Evolutionary conservation across 176 grass and related monocot species (phyloP).

Genomic region (bread wheat (Triticum aestivum)): DNA sequence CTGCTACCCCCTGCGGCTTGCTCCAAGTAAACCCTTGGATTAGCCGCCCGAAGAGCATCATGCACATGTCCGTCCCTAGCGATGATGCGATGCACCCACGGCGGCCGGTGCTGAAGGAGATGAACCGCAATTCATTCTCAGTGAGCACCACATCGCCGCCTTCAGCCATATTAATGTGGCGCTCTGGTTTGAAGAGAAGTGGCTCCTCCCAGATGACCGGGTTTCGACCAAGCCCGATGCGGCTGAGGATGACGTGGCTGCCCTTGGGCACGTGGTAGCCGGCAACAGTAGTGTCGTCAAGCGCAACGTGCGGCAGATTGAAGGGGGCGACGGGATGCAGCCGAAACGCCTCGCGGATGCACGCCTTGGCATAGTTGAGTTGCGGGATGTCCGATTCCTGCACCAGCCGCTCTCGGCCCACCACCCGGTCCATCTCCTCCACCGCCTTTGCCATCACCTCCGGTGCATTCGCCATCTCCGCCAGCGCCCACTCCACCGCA

Average conservation of each 20-base stretch:
- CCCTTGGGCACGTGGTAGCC: neutral
- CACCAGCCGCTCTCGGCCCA: neutral
- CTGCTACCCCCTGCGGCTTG: neutral
- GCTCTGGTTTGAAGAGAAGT: neutral
- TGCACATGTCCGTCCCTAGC: neutral
- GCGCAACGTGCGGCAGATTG: slow-evolving; percentile 24
- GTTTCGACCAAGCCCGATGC: slow-evolving; percentile 15
- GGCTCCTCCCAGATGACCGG: slow-evolving; percentile 25
- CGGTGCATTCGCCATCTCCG: neutral
- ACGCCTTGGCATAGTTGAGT: neutral
- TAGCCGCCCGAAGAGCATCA: slow-evolving; percentile 24
- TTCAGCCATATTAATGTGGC: neutral
- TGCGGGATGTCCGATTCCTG: neutral
- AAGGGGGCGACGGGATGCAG: slow-evolving; percentile 25
- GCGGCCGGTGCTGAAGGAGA: slow-evolving; percentile 19
- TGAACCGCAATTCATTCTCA: slow-evolving; percentile 17
- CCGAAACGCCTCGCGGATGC: neutral
- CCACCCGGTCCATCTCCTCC: neutral
- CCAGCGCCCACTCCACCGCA: neutral
- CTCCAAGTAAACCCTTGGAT: slow-evolving; percentile 40
- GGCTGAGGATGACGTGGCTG: neutral
- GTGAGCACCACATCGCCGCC: slow-evolving; percentile 9
- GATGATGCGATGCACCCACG: slow-evolving; percentile 9
- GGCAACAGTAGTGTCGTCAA: neutral
- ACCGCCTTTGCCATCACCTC: neutral